A percentile compares a stretch with the other conserved stretches of the same genome.
Evolutionary conservation across 164 flowering plant species (phyloP).

Genomic region (Kalanchoe fedtschenkoi): DNA sequence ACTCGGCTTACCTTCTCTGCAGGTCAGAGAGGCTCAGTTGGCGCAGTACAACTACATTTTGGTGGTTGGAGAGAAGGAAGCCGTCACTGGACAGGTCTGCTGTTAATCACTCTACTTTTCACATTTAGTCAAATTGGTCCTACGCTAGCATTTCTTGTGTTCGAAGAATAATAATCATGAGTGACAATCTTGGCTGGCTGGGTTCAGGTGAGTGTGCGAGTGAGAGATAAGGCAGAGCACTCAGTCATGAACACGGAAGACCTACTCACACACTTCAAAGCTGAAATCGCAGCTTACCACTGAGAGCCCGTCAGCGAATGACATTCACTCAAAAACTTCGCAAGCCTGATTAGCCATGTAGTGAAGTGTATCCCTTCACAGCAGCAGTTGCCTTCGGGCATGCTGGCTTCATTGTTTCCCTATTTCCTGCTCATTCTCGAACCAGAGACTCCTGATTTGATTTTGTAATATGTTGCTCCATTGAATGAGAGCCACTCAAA

Average conservation of each 20-base stretch:
- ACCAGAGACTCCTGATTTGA: too few species aligned
- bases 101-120: not conserved
- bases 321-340: not conserved
- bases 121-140: too few species aligned
- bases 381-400: not conserved
- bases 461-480: too few species aligned
- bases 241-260: conserved; percentile 42
- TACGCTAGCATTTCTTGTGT: too few species aligned
- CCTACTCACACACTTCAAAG: conserved; percentile 46
- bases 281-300: conserved; percentile 49
- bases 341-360: not conserved
- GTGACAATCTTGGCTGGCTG: too few species aligned
- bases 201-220: conserved; percentile 56
- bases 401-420: not conserved
- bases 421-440: too few species aligned
- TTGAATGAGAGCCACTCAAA: too few species aligned
- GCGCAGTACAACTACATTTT: conserved; percentile 91
- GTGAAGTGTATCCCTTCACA: not conserved
- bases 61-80: conserved; percentile 93
- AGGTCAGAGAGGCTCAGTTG: conserved; percentile 95
- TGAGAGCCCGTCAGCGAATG: conserved; percentile 3
- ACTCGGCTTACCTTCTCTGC: conserved; percentile 10
- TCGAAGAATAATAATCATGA: too few species aligned
- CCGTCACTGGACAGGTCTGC: conserved; percentile 58
- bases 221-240: conserved; percentile 52